phyloP scores from a whole-genome alignment of 2,329 filamentous ascomycete species.

The Fusarium nanum region DNA sequence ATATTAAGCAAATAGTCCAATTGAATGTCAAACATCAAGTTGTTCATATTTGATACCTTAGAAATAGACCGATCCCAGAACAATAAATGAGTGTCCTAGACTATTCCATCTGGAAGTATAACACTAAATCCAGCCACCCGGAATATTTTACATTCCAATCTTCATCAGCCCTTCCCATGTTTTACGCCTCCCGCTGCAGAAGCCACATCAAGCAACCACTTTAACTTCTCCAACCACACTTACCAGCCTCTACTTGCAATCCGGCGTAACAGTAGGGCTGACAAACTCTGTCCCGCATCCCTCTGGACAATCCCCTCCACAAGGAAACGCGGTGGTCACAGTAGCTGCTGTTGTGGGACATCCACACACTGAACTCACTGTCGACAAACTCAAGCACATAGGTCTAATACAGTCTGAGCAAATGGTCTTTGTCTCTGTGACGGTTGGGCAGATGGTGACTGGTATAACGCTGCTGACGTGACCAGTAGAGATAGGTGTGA shows the following conservation, averaged over 20 bases:
- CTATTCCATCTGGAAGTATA: not conserved
- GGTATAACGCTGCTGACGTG: not conserved
- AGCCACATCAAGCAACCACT: not conserved
- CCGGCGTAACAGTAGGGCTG: conserved; percentile 37
- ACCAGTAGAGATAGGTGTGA: conserved; percentile 3
- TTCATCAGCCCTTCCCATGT: not conserved
- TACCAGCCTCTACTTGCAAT: conserved; percentile 20
- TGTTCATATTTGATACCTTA: not conserved
- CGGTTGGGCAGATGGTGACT: conserved; percentile 49
- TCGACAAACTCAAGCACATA: conserved; percentile 47
- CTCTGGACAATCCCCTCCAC: conserved; percentile 38
- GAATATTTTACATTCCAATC: not conserved
- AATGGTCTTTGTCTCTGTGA: conserved; percentile 47
- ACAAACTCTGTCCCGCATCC: conserved; percentile 50
- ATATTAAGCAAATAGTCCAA: not conserved
- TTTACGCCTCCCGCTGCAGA: not conserved
- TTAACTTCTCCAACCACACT: not conserved
- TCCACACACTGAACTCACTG: conserved; percentile 49
- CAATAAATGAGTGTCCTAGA: not conserved
- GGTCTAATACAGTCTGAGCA: conserved; percentile 52
- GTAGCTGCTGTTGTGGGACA: conserved; percentile 50
- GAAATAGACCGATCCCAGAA: not conserved
- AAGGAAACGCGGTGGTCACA: conserved; percentile 46
- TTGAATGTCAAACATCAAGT: not conserved
- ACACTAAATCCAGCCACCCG: not conserved